These are phyloP conservation scores for Cyclotella kingstonii DNA, from an alignment of 108 stramenopile genomes.

Conservation along the genomic window DNA sequence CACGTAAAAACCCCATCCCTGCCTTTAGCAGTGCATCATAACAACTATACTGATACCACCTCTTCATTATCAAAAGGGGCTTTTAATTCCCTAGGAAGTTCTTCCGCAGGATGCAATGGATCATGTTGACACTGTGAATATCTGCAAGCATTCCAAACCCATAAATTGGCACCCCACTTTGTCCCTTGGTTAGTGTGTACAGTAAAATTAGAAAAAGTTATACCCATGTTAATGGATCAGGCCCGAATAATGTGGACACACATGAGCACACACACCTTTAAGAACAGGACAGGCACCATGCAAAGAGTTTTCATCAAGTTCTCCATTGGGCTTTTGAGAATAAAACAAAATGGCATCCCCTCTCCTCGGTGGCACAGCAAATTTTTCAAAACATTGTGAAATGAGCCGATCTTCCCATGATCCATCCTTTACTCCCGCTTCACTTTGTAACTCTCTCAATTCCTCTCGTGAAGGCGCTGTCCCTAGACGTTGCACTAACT, in stretches of 20 bases:
- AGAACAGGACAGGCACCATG: constrained; percentile 78
- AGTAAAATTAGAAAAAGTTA: neutral
- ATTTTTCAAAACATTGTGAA: constrained; percentile 29
- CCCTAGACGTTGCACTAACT: constrained; percentile 45
- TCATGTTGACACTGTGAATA: constrained; percentile 33
- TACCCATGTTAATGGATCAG: neutral
- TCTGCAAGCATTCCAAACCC: constrained; percentile 72
- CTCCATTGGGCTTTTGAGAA: constrained; percentile 48
- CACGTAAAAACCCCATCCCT: no score
- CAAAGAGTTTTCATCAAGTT: constrained; percentile 29
- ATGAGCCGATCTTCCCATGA: constrained; percentile 46
- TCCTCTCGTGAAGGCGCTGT: constrained; percentile 29
- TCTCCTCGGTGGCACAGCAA: constrained; percentile 39
- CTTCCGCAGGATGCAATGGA: constrained; percentile 31
- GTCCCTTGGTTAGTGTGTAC: constrained; percentile 27
- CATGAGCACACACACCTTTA: constrained; percentile 27
- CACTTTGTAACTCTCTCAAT: constrained; percentile 23
- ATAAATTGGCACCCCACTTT: constrained; percentile 77
- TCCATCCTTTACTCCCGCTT: constrained; percentile 30
- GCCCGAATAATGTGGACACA: neutral
- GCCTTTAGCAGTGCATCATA: neutral
- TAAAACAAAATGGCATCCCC: constrained; percentile 58
- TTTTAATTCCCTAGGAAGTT: constrained; percentile 34
- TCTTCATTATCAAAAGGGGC: constrained; percentile 25
- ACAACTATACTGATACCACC: neutral